A percentile compares a stretch with the other conserved stretches of the same genome.
Evolutionary conservation across 2,329 filamentous ascomycete genomes (phyloP).

Genomic region (Trichoderma aggressivum): DNA sequence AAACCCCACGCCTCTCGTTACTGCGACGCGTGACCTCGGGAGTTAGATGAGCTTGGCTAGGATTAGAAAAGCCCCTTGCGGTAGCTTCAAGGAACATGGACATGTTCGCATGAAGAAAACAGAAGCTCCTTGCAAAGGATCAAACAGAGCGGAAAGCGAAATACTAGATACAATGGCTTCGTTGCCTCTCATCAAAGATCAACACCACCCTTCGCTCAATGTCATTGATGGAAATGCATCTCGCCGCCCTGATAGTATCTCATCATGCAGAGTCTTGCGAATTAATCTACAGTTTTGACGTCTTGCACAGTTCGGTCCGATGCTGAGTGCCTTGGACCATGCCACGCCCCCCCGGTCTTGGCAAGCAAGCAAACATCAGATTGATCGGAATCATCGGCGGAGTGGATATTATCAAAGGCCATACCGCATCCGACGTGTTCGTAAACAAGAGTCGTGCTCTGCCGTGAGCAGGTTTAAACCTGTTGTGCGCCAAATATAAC

Average conservation of each 20-base stretch:
- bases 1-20: background rate
- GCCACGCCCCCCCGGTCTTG: background rate
- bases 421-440: background rate
- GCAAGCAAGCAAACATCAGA: background rate
- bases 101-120: background rate
- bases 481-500: background rate
- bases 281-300: background rate
- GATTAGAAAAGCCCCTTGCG: background rate
- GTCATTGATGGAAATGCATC: background rate
- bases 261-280: background rate
- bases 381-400: conserved; percentile 15
- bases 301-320: conserved; percentile 15
- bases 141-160: background rate
- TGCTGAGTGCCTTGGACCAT: conserved; percentile 1
- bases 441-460: background rate
- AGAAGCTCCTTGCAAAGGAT: background rate
- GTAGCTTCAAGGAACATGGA: background rate
- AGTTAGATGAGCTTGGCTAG: background rate
- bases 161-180: background rate
- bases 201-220: background rate
- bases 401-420: conserved; percentile 1
- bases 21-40: background rate
- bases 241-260: background rate
- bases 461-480: background rate
- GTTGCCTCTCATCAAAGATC: background rate